Evolutionary conservation across 805 yeast genomes (phyloP), one percentile per base, ranked within the genome.

Genomic region (Huiozyma naganishii): DNA sequence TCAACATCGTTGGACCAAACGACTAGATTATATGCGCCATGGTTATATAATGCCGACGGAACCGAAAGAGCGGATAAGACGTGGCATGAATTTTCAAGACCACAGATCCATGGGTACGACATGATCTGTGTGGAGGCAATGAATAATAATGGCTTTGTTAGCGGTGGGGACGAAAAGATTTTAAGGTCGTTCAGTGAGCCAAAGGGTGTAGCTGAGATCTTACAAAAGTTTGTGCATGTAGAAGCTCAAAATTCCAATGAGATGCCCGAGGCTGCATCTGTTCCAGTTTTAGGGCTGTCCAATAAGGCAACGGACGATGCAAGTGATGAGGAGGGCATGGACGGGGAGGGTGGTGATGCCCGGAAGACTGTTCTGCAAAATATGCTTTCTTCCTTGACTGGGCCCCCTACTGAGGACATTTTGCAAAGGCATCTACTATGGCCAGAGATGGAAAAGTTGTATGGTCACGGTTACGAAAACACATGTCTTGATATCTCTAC

Each of bases 21-120:
- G 0, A 86, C 97, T 0, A 72, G 98, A 54, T 59, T 92, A 27
- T 82, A 73, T 62, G 79, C 95, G 0, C 76, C 73, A 28, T 83
- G 87, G 85, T 48, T 46, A 2, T 44, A 41, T 7, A 58, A 66
- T 32, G 46, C 48, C 9, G 64, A 62, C 47, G 69, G 65, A 2
- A 45, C 56, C 17, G 45, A 43, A 12, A 62, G 70, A 39, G 45
- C 51, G 0, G 41, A 38, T 1, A 46, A 51, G 6, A 69, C 80
- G 1, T 88, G 96, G 95, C 82, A 81, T 58, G 99, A 92, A 61
- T 81, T 92, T 62, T 86, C 96, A 1, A 75, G 99, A 52, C 97
- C 98, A 0, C 99, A 92, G 62, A 92, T 92, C 49, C 99, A 92
- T 62, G 99, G 99, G 7, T 92, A 87, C 59, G 97, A 92, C 58